phyloP scores from a whole-genome alignment of 2,329 filamentous ascomycete genomes.

The Tricladium varicosporioides region DNA sequence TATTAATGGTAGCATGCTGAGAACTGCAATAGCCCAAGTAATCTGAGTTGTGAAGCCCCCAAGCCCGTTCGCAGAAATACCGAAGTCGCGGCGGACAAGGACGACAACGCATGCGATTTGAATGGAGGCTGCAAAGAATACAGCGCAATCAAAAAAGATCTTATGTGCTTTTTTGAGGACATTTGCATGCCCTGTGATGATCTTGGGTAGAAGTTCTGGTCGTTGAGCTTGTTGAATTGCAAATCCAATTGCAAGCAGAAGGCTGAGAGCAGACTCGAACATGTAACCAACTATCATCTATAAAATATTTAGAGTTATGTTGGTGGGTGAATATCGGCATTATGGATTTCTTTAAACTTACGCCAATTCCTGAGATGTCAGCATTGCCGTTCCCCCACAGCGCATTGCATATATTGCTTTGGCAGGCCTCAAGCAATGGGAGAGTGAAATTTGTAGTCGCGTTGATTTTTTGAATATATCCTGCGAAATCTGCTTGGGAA shows the following conservation, averaged over 20 bases:
- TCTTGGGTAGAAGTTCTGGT: background rate
- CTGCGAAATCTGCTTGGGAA: constrained; percentile 4
- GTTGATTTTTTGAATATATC: constrained; percentile 13
- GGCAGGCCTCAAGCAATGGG: constrained; percentile 4
- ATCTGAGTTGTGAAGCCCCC: constrained; percentile 18
- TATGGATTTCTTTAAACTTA: no score
- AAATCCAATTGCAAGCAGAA: constrained; percentile 6
- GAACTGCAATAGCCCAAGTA: constrained; percentile 14
- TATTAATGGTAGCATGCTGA: constrained; percentile 12
- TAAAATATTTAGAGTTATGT: background rate
- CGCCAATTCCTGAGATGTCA: constrained; percentile 17
- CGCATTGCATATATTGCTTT: constrained; percentile 14
- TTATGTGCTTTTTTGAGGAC: background rate
- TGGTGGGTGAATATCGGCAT: background rate
- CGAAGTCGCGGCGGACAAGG: constrained; percentile 13
- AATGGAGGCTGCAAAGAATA: constrained; percentile 12
- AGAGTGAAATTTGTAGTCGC: constrained; percentile 7
- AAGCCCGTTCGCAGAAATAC: constrained; percentile 10
- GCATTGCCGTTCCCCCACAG: constrained; percentile 17
- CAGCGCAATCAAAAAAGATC: constrained; percentile 9
- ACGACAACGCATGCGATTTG: constrained; percentile 14
- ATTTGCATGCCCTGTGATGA: background rate
- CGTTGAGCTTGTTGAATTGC: background rate
- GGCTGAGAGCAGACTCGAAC: constrained; percentile 6
- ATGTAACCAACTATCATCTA: constrained; percentile 17